Conservation (phyloP, 1,284 basidiomycete genomes). For the Exobasidium rhododendri region DNA sequence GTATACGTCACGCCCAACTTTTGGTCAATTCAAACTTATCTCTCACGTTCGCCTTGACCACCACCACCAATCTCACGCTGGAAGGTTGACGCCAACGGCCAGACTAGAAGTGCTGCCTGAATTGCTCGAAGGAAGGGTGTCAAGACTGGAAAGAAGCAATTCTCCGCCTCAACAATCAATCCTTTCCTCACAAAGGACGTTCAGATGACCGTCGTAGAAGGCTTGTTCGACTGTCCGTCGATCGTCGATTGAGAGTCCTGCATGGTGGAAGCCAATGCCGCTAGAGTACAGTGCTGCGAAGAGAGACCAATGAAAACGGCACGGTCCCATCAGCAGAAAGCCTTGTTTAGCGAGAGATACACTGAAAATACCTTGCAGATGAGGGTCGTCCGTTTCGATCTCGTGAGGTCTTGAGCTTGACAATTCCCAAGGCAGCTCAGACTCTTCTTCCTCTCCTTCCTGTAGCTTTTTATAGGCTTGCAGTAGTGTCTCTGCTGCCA, state of each 20-base stretch:
- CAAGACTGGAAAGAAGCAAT: background rate
- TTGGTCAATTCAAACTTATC: background rate
- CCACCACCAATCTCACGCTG: constrained; percentile 38
- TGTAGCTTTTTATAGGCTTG: constrained; percentile 61
- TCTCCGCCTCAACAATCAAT: background rate
- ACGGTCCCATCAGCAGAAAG: no score
- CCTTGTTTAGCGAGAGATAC: background rate
- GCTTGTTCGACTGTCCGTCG: constrained; percentile 68
- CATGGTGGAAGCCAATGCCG: constrained; percentile 82
- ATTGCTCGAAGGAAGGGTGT: constrained; percentile 22
- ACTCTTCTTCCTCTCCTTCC: background rate
- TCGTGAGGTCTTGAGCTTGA: background rate
- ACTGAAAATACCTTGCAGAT: background rate
- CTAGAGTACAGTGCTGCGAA: background rate
- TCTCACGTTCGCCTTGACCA: no score
- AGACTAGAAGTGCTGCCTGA: constrained; percentile 61
- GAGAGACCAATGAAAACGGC: no score
- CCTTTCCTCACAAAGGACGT: constrained; percentile 62
- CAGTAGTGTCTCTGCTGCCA: constrained; percentile 70
- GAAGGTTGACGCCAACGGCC: constrained; percentile 80
- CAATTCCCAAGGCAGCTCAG: background rate
- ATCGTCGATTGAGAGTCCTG: constrained; percentile 72
- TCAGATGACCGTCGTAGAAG: constrained; percentile 66
- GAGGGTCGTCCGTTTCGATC: background rate
- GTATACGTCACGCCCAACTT: no score